These are phyloP conservation scores for Candida glaebosa DNA, from an alignment of 805 yeast species.

Conservation along the genomic window DNA sequence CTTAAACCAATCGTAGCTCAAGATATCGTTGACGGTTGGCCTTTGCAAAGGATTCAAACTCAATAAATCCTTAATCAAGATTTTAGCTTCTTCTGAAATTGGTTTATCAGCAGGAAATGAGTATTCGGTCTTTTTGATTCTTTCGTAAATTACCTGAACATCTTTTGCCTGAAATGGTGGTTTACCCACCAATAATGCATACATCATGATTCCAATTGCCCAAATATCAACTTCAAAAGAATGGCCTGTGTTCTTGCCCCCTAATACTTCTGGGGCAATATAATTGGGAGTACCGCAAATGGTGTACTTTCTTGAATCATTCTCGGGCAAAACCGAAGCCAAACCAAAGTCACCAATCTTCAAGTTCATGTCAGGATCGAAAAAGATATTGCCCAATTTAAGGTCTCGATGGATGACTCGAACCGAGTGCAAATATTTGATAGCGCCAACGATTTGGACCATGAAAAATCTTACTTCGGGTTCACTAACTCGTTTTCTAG, in stretches of 20 bases:
- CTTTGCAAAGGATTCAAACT: slow-evolving; percentile 76
- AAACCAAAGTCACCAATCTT: slow-evolving; percentile 98
- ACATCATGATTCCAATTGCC: slow-evolving; percentile 97
- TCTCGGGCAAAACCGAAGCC: slow-evolving; percentile 83
- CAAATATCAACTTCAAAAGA: slow-evolving; percentile 94
- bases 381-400: slow-evolving; percentile 92
- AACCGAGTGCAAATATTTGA: slow-evolving; percentile 86
- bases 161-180: slow-evolving; percentile 98
- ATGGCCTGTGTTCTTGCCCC: slow-evolving; percentile 85
- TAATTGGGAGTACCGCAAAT: slow-evolving; percentile 99
- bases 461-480: slow-evolving; percentile 88
- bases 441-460: slow-evolving; percentile 92
- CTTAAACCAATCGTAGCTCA: slow-evolving; percentile 82
- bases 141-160: slow-evolving; percentile 85
- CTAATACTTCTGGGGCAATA: slow-evolving; percentile 95
- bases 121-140: slow-evolving; percentile 81
- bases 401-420: slow-evolving; percentile 94
- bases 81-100: slow-evolving; percentile 69
- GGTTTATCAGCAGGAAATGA: slow-evolving; percentile 69
- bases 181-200: slow-evolving; percentile 86
- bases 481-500: slow-evolving; percentile 80
- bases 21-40: slow-evolving; percentile 75
- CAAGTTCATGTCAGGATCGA: slow-evolving; percentile 89
- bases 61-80: slow-evolving; percentile 68
- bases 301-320: slow-evolving; percentile 76